phyloP scores from a whole-genome alignment of 176 grass and related monocot species.

The Eragrostis curvula region DNA sequence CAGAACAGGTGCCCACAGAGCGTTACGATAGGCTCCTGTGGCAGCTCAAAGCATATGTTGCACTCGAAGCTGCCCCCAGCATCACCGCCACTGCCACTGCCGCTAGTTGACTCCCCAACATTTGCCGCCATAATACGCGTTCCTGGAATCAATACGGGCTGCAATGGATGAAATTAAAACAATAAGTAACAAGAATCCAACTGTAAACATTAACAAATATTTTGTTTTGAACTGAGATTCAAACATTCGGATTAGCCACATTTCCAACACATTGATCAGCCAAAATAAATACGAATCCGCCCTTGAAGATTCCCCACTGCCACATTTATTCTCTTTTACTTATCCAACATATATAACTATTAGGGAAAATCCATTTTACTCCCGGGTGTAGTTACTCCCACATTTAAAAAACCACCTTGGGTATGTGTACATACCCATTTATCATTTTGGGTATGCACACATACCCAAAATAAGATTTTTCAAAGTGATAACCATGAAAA shows the following conservation, averaged over 20 bases:
- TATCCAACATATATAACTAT: not conserved
- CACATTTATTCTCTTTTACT: not conserved
- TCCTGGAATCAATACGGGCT: not conserved
- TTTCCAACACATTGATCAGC: too few relatives aligned
- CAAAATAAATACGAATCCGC: too few relatives aligned
- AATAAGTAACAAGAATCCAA: not conserved
- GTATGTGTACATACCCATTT: too few relatives aligned
- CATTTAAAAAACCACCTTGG: too few relatives aligned
- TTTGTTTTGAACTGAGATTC: too few relatives aligned
- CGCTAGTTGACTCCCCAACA: conserved; percentile 58
- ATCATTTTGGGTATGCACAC: too few relatives aligned
- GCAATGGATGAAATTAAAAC: not conserved
- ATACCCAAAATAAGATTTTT: too few relatives aligned
- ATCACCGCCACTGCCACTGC: conserved; percentile 37
- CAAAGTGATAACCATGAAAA: too few relatives aligned
- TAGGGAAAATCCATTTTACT: too few relatives aligned
- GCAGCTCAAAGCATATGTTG: conserved; percentile 95
- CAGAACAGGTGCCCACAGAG: conserved; percentile 90
- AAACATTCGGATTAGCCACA: not conserved
- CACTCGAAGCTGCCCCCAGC: conserved; percentile 68
- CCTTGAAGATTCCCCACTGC: too few relatives aligned
- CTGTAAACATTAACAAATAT: not conserved
- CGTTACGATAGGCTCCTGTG: conserved; percentile 83
- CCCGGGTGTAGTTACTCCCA: too few relatives aligned
- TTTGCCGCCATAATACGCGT: conserved; percentile 47